A percentile compares a stretch with the other conserved stretches of the same genome.
Evolutionary conservation across 805 yeast species (phyloP).

Genomic region (Candida gorgasii): DNA sequence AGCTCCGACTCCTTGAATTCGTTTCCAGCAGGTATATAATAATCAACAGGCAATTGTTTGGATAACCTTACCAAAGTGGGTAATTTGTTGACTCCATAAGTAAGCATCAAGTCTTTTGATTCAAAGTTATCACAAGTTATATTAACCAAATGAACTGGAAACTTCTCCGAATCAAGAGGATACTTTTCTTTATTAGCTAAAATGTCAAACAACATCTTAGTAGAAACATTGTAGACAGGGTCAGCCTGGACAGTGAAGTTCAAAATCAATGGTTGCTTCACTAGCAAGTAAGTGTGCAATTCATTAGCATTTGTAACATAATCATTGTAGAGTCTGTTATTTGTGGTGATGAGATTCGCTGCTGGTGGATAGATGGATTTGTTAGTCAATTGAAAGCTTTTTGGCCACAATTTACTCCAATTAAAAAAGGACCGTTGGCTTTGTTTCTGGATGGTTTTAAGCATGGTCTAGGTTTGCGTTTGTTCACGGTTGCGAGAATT

Average conservation of each 20-base stretch:
- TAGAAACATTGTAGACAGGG: conserved; percentile 57
- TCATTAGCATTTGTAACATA: conserved; percentile 58
- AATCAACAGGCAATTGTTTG: conserved; percentile 57
- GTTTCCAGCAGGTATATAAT: conserved; percentile 17
- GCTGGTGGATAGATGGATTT: conserved; percentile 38
- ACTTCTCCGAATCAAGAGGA: conserved; percentile 43
- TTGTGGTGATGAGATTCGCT: conserved; percentile 36
- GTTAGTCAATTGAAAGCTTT: not conserved
- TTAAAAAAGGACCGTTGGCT: conserved; percentile 6
- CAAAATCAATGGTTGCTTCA: conserved; percentile 62
- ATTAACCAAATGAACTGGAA: conserved; percentile 61
- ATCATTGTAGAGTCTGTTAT: conserved; percentile 38
- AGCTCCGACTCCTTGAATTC: conserved; percentile 30
- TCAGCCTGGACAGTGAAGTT: conserved; percentile 75
- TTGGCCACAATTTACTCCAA: conserved; percentile 4
- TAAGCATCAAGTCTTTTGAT: conserved; percentile 55
- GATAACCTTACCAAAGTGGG: conserved; percentile 70
- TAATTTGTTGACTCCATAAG: conserved; percentile 55
- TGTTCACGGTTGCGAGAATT: not conserved
- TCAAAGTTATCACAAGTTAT: conserved; percentile 69
- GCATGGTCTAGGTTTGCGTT: too few species aligned
- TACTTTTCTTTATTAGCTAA: conserved; percentile 24
- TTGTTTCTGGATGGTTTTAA: not conserved
- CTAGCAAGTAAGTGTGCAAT: conserved; percentile 52
- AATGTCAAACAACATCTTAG: conserved; percentile 53